Evolutionary conservation across 108 stramenopile species (phyloP), one percentile per base, ranked within the genome.

Genomic region (Phaeodactylum tricornutum): DNA sequence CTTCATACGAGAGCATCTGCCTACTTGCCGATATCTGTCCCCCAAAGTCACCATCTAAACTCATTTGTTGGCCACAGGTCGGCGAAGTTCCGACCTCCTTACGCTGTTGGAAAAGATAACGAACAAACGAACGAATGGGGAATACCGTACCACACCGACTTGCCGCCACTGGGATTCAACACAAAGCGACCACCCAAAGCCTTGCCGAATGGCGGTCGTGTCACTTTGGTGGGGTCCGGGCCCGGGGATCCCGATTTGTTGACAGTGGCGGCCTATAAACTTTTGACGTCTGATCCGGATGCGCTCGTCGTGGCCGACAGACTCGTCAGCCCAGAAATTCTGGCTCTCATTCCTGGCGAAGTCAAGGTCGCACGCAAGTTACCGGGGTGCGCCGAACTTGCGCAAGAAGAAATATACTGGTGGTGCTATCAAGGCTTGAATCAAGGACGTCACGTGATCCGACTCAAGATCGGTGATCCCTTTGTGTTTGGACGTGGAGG

Each of bases 391-490:
- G 93, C 93, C 16, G 92, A 93, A 30, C 52, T 74, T 46, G 96
- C 96, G 0, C 96, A 98, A 61, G 66, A 83, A 38, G 93, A 97
- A 56, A 93, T 98, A 50, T 94, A 95, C 53, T 69, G 66, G 36
- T 96, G 95, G 96, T 69, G 74, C 51, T 48, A 72, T 42, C 83
- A 89, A 48, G 96, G 85, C 0, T 41, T 95, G 29, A 44, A 49
- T 4, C 62, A 58, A 9, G 96, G 95, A 2, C 74, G 74, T 37
- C 79, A 93, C 51, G 97, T 98, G 2, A 77, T 97, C 7, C 84
- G 97, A 22, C 61, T 98, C n/a, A 98, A 98, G 74, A 97, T 97
- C 66, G 96, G 96, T 2, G 97, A 98, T 64, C 97, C 97, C 19
- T 97, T 97, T 59, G 83, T 98, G 2, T 98, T 96, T 64, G 97